Evolutionary conservation across 371 early-diverging fungal species (phyloP).

Genomic region (Mortierella sp.): DNA sequence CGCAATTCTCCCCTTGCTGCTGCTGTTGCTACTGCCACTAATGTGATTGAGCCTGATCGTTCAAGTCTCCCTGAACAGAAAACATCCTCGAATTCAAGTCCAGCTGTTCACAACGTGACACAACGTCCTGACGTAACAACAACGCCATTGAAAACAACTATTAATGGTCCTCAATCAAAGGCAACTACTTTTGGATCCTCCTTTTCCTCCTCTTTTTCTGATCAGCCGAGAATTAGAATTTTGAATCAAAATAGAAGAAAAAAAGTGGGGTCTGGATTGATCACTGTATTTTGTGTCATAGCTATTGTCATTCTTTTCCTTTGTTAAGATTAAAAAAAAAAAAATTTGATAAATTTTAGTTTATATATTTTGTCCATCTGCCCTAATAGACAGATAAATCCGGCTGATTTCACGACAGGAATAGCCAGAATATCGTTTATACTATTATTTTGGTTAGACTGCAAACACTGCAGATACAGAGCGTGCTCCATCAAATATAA

Average conservation of each 20-base stretch:
- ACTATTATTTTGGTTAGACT: slow-evolving; percentile 13
- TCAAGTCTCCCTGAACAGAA: no score
- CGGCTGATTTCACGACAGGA: not conserved
- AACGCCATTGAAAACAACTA: no score
- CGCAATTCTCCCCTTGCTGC: not conserved
- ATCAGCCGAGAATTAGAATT: slow-evolving; percentile 20
- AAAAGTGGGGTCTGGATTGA: slow-evolving; percentile 44
- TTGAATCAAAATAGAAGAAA: slow-evolving; percentile 21
- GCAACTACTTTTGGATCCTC: not conserved
- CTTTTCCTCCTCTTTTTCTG: slow-evolving; percentile 11
- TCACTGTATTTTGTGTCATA: slow-evolving; percentile 44
- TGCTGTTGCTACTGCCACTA: no score
- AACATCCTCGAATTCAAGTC: no score
- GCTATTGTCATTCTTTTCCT: slow-evolving; percentile 50
- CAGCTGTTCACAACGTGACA: no score
- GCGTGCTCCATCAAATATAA: slow-evolving; percentile 80
- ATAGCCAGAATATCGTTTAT: not conserved
- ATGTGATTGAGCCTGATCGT: not conserved
- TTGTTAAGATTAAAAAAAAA: slow-evolving; percentile 5
- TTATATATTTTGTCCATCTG: not conserved
- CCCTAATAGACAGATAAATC: not conserved
- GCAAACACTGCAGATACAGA: slow-evolving; percentile 50
- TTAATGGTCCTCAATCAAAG: no score
- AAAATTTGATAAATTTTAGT: not conserved
- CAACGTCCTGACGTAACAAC: no score